These are phyloP conservation scores for Coemansia sp. DNA, from an alignment of 192 early-diverging fungal species.

Conservation along the genomic window DNA sequence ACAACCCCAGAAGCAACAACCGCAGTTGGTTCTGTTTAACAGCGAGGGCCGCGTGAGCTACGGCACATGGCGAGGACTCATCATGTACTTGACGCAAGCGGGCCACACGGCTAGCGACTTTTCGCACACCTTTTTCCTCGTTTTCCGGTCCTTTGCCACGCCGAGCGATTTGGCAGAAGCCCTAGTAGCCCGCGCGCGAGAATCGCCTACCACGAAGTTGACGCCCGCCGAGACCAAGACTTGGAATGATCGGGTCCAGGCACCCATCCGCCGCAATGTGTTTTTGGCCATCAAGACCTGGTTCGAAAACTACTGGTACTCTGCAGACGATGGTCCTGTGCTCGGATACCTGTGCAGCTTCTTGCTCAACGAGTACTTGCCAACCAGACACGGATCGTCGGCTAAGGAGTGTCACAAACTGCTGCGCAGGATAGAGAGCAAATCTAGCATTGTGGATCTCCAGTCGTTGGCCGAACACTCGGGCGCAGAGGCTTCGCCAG, in stretches of 20 bases:
- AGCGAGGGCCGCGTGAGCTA: conserved; percentile 53
- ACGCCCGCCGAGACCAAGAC: conserved; percentile 55
- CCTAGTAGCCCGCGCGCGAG: conserved; percentile 68
- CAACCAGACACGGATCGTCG: conserved; percentile 12
- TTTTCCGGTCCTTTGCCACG: conserved; percentile 83
- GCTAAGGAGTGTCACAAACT: conserved; percentile 41
- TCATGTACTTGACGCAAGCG: conserved; percentile 58
- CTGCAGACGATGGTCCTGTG: conserved; percentile 51
- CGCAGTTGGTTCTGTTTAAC: conserved; percentile 36
- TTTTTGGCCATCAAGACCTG: conserved; percentile 82
- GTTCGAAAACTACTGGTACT: conserved; percentile 75
- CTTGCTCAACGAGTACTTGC: conserved; percentile 36
- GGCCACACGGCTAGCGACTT: conserved; percentile 54
- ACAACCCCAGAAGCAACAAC: neutral
- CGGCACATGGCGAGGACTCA: conserved; percentile 48
- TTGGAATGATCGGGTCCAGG: conserved; percentile 67
- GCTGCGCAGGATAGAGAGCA: conserved; percentile 20
- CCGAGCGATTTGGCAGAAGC: conserved; percentile 66
- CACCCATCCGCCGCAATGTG: conserved; percentile 72
- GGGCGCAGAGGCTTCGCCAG: neutral
- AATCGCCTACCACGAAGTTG: conserved; percentile 59
- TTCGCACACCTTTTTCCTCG: conserved; percentile 75
- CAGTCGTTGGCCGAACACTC: neutral
- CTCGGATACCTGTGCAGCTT: conserved; percentile 40
- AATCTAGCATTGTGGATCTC: conserved; percentile 15